Evolutionary conservation across 352 stramenopile genomes (phyloP).

Genomic region (Pythium sp.): DNA sequence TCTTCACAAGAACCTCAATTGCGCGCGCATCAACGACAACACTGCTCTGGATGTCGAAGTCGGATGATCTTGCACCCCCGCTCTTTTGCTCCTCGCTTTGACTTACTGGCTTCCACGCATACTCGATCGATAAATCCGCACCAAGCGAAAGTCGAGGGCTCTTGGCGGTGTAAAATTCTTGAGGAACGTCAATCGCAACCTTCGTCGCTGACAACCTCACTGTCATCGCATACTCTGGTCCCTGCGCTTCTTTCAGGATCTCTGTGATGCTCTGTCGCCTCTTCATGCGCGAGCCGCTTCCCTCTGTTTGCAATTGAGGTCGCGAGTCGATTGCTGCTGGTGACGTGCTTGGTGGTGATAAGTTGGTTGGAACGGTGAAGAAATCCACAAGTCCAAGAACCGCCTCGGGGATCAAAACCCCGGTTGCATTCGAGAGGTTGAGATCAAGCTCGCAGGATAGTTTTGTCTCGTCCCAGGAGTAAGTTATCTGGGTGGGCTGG

Average conservation of each 20-base stretch:
- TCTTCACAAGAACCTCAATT: conserved; percentile 63
- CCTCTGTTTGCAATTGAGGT: not conserved
- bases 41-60: conserved; percentile 74
- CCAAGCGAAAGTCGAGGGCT: conserved; percentile 50
- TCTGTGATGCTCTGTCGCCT: conserved; percentile 50
- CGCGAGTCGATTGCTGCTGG: not conserved
- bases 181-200: conserved; percentile 55
- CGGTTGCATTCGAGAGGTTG: conserved; percentile 41
- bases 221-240: conserved; percentile 45
- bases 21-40: conserved; percentile 52
- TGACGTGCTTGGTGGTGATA: not conserved
- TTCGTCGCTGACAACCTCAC: conserved; percentile 42
- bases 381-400: conserved; percentile 49
- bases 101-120: conserved; percentile 43
- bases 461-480: conserved; percentile 55
- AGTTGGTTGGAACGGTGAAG: conserved; percentile 41
- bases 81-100: conserved; percentile 7
- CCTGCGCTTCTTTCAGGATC: conserved; percentile 41
- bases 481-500: conserved; percentile 39
- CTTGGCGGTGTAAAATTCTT: conserved; percentile 35
- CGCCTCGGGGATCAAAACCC: conserved; percentile 50
- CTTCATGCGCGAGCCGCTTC: conserved; percentile 6
- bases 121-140: conserved; percentile 55
- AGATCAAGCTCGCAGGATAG: conserved; percentile 52
- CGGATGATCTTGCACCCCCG: conserved; percentile 20